phyloP scores from a whole-genome alignment of 2,329 filamentous ascomycete species.

The Nothomitra cinnamomea region DNA sequence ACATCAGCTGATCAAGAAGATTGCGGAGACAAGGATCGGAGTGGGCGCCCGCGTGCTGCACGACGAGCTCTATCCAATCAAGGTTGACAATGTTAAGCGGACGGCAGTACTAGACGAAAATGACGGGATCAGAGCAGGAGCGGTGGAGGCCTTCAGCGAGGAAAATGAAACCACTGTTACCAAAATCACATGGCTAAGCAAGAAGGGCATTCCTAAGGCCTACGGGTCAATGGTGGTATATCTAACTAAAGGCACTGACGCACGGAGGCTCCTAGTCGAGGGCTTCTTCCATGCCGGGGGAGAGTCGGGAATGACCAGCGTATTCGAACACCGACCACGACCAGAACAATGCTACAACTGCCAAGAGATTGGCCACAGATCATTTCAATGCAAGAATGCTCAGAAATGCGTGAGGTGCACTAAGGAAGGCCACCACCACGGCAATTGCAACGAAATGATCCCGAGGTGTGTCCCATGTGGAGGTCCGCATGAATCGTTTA shows the following conservation, averaged over 20 bases:
- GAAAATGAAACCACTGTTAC: slow-evolving; percentile 15
- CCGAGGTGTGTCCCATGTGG: background rate
- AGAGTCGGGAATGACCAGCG: slow-evolving; percentile 10
- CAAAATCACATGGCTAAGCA: slow-evolving; percentile 16
- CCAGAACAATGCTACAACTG: slow-evolving; percentile 19
- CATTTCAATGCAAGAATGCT: slow-evolving; percentile 12
- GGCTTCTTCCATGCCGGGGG: slow-evolving; percentile 13
- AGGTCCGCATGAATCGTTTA: background rate
- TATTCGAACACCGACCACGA: slow-evolving; percentile 12
- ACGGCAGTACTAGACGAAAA: slow-evolving; percentile 12
- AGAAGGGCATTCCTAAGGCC: slow-evolving; percentile 12
- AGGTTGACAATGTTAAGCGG: slow-evolving; percentile 14
- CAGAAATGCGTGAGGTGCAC: slow-evolving; percentile 10
- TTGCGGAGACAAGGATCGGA: slow-evolving; percentile 9
- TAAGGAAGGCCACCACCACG: slow-evolving; percentile 12
- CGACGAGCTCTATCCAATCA: slow-evolving; percentile 15
- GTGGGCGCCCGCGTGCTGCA: slow-evolving; percentile 10
- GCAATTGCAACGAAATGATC: slow-evolving; percentile 8
- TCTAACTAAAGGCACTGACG: slow-evolving; percentile 12
- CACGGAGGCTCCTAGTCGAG: slow-evolving; percentile 10
- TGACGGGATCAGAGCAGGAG: slow-evolving; percentile 8
- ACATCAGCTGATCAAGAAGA: slow-evolving; percentile 11
- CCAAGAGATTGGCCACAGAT: slow-evolving; percentile 12
- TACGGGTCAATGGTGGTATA: slow-evolving; percentile 16
- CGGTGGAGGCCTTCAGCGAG: slow-evolving; percentile 10